A percentile compares a stretch with the other conserved stretches of the same genome.
Conservation (phyloP, 805 yeast species). For the Starmera quercuum region DNA sequence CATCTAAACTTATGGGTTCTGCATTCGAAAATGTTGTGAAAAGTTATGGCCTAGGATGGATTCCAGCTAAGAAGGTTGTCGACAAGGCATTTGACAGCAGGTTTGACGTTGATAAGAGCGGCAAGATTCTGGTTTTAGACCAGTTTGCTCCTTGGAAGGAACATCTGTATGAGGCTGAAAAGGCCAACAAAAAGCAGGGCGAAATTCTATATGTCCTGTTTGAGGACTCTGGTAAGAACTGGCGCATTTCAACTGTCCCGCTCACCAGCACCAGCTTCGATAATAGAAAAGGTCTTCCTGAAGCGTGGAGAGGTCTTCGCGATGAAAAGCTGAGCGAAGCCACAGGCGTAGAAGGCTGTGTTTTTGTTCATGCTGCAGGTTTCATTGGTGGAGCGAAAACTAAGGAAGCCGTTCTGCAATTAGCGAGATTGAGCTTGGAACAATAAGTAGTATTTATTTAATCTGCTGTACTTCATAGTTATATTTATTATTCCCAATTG, state of each 20-base stretch:
- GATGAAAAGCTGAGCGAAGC: constrained; percentile 71
- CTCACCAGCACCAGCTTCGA: constrained; percentile 69
- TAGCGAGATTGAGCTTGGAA: constrained; percentile 48
- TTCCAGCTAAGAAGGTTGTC: constrained; percentile 81
- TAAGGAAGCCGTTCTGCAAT: constrained; percentile 63
- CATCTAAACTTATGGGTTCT: constrained; percentile 76
- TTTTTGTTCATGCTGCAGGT: constrained; percentile 93
- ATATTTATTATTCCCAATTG: too few species aligned
- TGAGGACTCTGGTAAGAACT: constrained; percentile 58
- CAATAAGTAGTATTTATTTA: background rate
- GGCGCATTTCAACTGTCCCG: constrained; percentile 94
- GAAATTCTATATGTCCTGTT: constrained; percentile 71
- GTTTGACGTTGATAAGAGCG: constrained; percentile 52
- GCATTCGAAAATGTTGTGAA: constrained; percentile 63
- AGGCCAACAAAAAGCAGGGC: constrained; percentile 44
- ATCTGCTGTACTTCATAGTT: too few species aligned
- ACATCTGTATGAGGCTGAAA: constrained; percentile 72
- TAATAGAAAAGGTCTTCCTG: constrained; percentile 83
- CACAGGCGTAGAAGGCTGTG: constrained; percentile 80
- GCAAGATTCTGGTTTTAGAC: constrained; percentile 67
- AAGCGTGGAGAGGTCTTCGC: constrained; percentile 90
- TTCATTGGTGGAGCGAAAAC: constrained; percentile 93
- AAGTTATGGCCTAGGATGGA: constrained; percentile 78
- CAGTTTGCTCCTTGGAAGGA: constrained; percentile 93
- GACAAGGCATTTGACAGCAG: constrained; percentile 58